Evolutionary conservation across 129 eudicot species (phyloP).

Genomic region (Artemisia tridentata): DNA sequence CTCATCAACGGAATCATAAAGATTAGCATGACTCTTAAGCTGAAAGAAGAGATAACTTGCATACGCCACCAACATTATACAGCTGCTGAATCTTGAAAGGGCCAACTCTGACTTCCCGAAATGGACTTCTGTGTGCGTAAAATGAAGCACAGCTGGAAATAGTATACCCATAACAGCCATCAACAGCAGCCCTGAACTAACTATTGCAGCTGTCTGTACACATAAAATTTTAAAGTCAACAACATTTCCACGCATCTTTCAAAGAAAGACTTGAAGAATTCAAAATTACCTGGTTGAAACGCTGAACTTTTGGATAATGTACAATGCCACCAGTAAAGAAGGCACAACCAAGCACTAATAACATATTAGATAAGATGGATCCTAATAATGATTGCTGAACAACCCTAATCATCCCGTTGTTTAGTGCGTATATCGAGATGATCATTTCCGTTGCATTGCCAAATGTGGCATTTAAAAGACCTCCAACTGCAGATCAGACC

Average conservation of each 20-base stretch:
- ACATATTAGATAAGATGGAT: slow-evolving; percentile 90
- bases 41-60: slow-evolving; percentile 92
- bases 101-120: slow-evolving; percentile 82
- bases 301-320: slow-evolving; percentile 69
- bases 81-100: slow-evolving; percentile 95
- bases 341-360: slow-evolving; percentile 94
- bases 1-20: slow-evolving; percentile 55
- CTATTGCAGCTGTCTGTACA: slow-evolving; percentile 80
- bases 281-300: slow-evolving; percentile 63
- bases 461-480: slow-evolving; percentile 94
- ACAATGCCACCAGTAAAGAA: slow-evolving; percentile 89
- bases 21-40: slow-evolving; percentile 67
- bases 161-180: slow-evolving; percentile 97
- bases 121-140: slow-evolving; percentile 80
- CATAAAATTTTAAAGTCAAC: neutral
- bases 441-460: slow-evolving; percentile 99
- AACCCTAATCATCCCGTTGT: slow-evolving; percentile 84
- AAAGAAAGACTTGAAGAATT: neutral
- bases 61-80: slow-evolving; percentile 90
- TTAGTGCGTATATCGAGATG: slow-evolving; percentile 84
- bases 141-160: slow-evolving; percentile 91
- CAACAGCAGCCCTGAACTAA: slow-evolving; percentile 81
- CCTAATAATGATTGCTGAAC: slow-evolving; percentile 89
- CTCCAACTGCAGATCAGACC: slow-evolving; percentile 72
- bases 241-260: slow-evolving; percentile 1